Base-by-base conservation (phyloP, 345 rosid genomes). In the Heritiera littoralis region DNA sequence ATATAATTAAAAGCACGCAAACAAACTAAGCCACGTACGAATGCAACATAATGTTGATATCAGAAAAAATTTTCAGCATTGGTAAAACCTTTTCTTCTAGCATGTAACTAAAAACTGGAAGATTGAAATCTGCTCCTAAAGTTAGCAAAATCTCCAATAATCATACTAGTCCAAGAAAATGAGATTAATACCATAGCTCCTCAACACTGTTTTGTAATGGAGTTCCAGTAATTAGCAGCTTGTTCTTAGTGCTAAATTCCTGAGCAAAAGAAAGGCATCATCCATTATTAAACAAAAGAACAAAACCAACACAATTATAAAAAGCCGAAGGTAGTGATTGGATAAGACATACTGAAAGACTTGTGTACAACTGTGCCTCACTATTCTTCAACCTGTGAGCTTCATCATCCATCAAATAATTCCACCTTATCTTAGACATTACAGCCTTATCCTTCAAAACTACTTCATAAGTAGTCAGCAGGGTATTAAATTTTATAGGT, bases 311-410 rank as follows among this genome's bases (percentile, higher is more conserved):
- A 28, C 52, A 65, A 73, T 81, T 17, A 78, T 51, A 45, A 17
- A 64, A 20, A 38, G n/a, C 43, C 18, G 38, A 49, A 58, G 54
- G 45, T 64, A 61, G 69, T 60, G 78, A 72, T 60, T 60, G 28
- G 77, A 30, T 18, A 76, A 17, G 7, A 45, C 82, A 81, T 88
- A 97, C 99, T 93, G 58, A 88, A 77, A 97, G 98, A 40, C 98
- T 86, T 9, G 96, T 93, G 84, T 97, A 97, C 78, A 97, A 85
- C 85, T 97, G 99, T 52, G 99, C 99, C 88, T 97, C 99, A 20
- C 98, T 92, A 80, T 97, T 97, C 89, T 97, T 97, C 84, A 97
- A 86, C 86, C 99, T 89, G 80, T 97, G 99, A 82, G 99, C 99
- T 86, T 97, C 99, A 88, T 97, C 99, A 82, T 94, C 99, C 99